These are phyloP conservation scores for Avena sativa DNA, from an alignment of 176 grass and related monocot genomes.

Conservation along the genomic window DNA sequence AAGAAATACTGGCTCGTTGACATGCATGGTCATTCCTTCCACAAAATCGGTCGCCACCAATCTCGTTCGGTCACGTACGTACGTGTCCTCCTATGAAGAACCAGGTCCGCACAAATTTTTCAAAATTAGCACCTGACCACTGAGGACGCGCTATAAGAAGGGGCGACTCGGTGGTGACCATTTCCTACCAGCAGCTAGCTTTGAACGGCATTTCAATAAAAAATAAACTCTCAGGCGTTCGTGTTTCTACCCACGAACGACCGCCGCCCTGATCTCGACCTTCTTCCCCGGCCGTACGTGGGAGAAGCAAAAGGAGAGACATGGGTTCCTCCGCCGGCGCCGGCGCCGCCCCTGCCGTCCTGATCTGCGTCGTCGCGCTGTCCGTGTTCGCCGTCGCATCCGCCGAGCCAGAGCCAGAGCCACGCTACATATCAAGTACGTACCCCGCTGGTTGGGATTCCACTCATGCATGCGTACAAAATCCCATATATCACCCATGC, in stretches of 20 bases:
- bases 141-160: too few species aligned
- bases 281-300: not conserved
- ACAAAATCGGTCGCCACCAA: not conserved
- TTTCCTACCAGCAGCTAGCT: not conserved
- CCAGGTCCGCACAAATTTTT: not conserved
- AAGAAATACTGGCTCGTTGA: not conserved
- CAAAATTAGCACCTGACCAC: too few species aligned
- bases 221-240: not conserved
- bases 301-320: not conserved
- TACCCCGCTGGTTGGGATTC: not conserved
- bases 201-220: slow-evolving; percentile 1
- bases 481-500: too few species aligned
- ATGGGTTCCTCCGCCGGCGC: slow-evolving; percentile 21
- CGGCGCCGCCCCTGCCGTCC: not conserved
- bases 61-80: not conserved
- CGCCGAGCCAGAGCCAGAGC: not conserved
- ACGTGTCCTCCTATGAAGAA: not conserved
- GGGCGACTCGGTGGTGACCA: too few species aligned
- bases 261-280: not conserved
- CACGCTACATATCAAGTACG: not conserved
- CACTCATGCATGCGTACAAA: too few species aligned
- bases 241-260: not conserved
- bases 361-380: not conserved
- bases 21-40: not conserved
- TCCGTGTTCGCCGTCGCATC: not conserved